A percentile compares a stretch with the other conserved stretches of the same genome.
Conservation (phyloP, 768 basidiomycete genomes). For the Phanerochaete carnosa region DNA sequence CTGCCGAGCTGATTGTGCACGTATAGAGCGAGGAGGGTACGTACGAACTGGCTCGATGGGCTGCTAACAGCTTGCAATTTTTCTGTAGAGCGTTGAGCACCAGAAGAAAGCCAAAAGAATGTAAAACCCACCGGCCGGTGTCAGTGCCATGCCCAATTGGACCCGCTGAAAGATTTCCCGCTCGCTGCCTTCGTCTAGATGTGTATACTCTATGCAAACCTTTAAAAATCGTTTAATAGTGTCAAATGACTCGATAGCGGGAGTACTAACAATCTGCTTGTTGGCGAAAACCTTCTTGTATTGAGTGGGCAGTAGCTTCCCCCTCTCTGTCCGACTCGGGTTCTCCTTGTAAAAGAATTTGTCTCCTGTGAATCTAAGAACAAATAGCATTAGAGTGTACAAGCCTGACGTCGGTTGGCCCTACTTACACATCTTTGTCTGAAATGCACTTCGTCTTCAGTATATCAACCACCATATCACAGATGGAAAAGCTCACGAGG, state of each 20-base stretch:
- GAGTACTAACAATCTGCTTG: slow-evolving; percentile 52
- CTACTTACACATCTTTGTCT: slow-evolving; percentile 49
- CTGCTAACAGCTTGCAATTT: slow-evolving; percentile 66
- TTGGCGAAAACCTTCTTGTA: slow-evolving; percentile 60
- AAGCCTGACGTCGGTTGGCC: not conserved
- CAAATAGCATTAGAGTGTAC: not conserved
- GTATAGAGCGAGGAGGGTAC: slow-evolving; percentile 47
- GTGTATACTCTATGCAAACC: slow-evolving; percentile 73
- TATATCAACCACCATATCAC: not conserved
- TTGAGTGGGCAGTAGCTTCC: slow-evolving; percentile 45
- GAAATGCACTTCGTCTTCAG: not conserved
- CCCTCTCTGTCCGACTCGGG: slow-evolving; percentile 17
- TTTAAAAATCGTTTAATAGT: not conserved
- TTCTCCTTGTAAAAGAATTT: slow-evolving; percentile 50
- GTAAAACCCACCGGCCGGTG: slow-evolving; percentile 50
- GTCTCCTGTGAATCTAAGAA: slow-evolving; percentile 36
- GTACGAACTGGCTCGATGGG: slow-evolving; percentile 55
- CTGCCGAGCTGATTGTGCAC: slow-evolving; percentile 35
- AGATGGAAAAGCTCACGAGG: slow-evolving; percentile 39
- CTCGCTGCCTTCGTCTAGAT: slow-evolving; percentile 49
- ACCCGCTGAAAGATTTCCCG: slow-evolving; percentile 79
- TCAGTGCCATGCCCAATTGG: slow-evolving; percentile 75
- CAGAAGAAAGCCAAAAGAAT: not conserved
- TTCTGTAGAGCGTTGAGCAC: slow-evolving; percentile 35
- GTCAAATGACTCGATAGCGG: not conserved